These are phyloP conservation scores for Cercophora sp. DNA, from an alignment of 495 filamentous ascomycete species.

Conservation along the genomic window DNA sequence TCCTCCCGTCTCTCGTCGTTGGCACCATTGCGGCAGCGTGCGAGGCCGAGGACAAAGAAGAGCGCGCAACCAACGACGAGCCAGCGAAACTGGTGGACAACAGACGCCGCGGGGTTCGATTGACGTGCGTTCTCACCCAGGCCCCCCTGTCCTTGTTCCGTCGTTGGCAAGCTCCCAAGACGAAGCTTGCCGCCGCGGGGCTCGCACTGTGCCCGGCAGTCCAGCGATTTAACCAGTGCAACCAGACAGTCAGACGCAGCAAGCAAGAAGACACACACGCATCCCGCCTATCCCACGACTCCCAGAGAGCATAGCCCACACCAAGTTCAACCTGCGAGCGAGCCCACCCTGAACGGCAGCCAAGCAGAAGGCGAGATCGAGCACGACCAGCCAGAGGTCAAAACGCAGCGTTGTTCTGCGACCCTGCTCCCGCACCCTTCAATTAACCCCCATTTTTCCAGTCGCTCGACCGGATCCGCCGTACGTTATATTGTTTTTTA, in stretches of 20 bases:
- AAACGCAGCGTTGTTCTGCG: slow-evolving; percentile 28
- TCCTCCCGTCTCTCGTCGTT: neutral
- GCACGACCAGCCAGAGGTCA: slow-evolving; percentile 17
- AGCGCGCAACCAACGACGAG: neutral
- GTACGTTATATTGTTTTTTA: slow-evolving; percentile 19
- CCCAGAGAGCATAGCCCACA: neutral
- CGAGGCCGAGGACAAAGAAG: neutral
- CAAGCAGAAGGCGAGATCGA: slow-evolving; percentile 25
- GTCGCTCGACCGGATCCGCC: slow-evolving; percentile 19
- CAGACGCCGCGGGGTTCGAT: slow-evolving; percentile 1
- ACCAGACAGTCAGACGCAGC: slow-evolving; percentile 10
- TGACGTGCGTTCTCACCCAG: slow-evolving; percentile 1
- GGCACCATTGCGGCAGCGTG: neutral
- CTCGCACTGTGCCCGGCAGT: slow-evolving; percentile 26
- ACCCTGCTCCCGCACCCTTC: slow-evolving; percentile 23
- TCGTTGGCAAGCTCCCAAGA: neutral
- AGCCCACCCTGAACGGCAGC: slow-evolving; percentile 16
- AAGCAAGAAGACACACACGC: neutral
- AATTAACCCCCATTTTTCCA: slow-evolving; percentile 28
- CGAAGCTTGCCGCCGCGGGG: neutral
- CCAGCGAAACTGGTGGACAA: neutral
- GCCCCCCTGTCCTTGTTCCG: slow-evolving; percentile 7
- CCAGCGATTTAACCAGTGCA: slow-evolving; percentile 15
- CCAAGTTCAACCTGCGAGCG: neutral
- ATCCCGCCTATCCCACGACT: neutral